phyloP scores from a whole-genome alignment of 1,139 yeast species.

The Suhomyces terraborum region DNA sequence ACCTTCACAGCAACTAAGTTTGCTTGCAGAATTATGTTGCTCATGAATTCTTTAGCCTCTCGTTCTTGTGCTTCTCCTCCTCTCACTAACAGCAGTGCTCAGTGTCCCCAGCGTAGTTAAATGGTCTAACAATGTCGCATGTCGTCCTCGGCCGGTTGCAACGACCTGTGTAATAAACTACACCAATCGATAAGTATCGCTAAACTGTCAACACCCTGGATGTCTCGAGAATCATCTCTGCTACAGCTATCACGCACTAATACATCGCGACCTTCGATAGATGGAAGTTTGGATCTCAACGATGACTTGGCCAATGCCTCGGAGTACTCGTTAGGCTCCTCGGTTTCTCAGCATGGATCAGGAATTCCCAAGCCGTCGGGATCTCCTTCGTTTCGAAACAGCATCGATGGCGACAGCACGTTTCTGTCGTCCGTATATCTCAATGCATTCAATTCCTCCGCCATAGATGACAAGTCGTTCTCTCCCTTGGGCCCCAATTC shows the following conservation, averaged over 20 bases:
- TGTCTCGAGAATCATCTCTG: conserved; percentile 13
- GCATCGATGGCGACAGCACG: conserved; percentile 42
- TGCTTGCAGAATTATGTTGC: too few species aligned
- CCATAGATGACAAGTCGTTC: conserved; percentile 27
- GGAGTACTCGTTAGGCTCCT: conserved; percentile 26
- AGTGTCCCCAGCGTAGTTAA: too few species aligned
- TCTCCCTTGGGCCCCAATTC: conserved; percentile 81
- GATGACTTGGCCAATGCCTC: conserved; percentile 41
- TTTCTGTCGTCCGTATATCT: conserved; percentile 37
- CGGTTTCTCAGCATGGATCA: conserved; percentile 17
- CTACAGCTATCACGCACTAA: conserved; percentile 8
- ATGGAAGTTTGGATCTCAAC: conserved; percentile 37
- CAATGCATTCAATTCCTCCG: conserved; percentile 26
- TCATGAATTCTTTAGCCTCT: too few species aligned
- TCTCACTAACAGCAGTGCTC: too few species aligned
- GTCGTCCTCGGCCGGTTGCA: conserved; percentile 6
- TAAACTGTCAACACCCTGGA: neutral
- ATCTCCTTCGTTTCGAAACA: conserved; percentile 33
- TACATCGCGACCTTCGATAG: conserved; percentile 28
- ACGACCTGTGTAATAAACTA: conserved; percentile 2
- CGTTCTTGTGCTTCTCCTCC: neutral
- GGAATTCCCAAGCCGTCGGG: conserved; percentile 22
- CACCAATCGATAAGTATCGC: neutral
- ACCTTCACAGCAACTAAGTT: too few species aligned
- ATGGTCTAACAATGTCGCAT: conserved; percentile 5